Percentiles rank a stretch among this genome's conserved stretches.
phyloP scores from a whole-genome alignment of 805 yeast species.

The Scheffersomyces stipitis region DNA sequence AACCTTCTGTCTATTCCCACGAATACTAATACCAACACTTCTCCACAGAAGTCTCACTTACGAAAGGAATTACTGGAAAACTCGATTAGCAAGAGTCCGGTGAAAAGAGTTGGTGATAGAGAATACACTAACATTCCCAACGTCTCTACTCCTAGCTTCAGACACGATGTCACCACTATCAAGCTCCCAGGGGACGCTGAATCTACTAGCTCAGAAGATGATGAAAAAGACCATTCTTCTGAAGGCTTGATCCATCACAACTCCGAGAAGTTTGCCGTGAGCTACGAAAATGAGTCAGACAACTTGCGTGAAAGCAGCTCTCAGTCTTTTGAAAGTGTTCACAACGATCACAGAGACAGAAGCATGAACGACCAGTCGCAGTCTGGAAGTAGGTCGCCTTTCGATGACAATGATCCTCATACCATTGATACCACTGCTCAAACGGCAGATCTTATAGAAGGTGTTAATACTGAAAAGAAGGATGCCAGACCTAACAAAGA shows the following conservation, averaged over 20 bases:
- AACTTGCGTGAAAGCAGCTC: too few relatives aligned
- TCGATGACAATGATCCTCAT: constrained; percentile 11
- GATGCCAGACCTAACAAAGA: too few relatives aligned
- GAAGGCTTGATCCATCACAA: constrained; percentile 2
- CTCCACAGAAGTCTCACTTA: constrained; percentile 29
- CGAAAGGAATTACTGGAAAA: constrained; percentile 13
- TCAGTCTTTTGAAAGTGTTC: too few relatives aligned
- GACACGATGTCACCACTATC: constrained; percentile 2
- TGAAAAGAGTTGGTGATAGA: constrained; percentile 5
- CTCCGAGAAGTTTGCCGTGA: constrained; percentile 18
- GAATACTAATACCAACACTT: constrained; percentile 8
- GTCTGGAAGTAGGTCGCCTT: too few relatives aligned
- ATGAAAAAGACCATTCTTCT: constrained; percentile 5
- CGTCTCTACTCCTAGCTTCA: constrained; percentile 18
- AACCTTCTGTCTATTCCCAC: constrained; percentile 10
- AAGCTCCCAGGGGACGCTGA: neutral
- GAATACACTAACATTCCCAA: constrained; percentile 29
- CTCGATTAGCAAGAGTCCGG: constrained; percentile 3
- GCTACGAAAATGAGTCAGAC: constrained; percentile 31
- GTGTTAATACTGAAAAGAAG: too few relatives aligned
- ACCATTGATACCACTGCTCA: constrained; percentile 6
- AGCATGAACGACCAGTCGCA: too few relatives aligned
- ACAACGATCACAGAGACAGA: too few relatives aligned
- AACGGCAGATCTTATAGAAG: constrained; percentile 10
- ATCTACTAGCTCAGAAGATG: constrained; percentile 1